Conservation (phyloP, 306 rosid species). For the Casuarina equisetifolia region DNA sequence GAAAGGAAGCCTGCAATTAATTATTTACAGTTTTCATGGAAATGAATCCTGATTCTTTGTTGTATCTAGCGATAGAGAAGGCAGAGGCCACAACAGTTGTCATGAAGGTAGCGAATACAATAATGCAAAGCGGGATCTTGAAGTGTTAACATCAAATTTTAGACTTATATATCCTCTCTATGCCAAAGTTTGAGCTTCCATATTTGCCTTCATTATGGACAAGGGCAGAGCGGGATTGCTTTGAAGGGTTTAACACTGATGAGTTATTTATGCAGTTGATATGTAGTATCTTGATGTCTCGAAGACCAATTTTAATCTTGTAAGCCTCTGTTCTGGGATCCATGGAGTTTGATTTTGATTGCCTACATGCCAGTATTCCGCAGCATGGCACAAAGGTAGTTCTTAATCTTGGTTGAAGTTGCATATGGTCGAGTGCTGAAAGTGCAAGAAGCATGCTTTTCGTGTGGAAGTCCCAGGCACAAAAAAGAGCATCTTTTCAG, state of each 20-base stretch:
- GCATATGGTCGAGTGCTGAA: no score
- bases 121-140: neutral
- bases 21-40: neutral
- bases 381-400: no score
- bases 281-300: neutral
- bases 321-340: neutral
- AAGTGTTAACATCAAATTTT: neutral
- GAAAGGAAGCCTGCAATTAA: neutral
- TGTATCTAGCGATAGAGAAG: neutral
- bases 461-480: no score
- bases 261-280: neutral
- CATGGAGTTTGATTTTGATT: neutral
- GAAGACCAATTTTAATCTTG: neutral
- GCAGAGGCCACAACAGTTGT: neutral
- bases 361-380: neutral
- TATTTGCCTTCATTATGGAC: neutral
- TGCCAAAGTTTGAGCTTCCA: neutral
- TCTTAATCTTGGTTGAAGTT: no score
- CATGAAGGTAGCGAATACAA: neutral
- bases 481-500: no score
- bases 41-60: neutral
- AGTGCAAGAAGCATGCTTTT: no score
- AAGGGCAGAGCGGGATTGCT: neutral
- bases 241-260: neutral
- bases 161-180: neutral